These are phyloP conservation scores for Hippophae tibetana DNA, from an alignment of 306 rosid species.

Conservation along the genomic window DNA sequence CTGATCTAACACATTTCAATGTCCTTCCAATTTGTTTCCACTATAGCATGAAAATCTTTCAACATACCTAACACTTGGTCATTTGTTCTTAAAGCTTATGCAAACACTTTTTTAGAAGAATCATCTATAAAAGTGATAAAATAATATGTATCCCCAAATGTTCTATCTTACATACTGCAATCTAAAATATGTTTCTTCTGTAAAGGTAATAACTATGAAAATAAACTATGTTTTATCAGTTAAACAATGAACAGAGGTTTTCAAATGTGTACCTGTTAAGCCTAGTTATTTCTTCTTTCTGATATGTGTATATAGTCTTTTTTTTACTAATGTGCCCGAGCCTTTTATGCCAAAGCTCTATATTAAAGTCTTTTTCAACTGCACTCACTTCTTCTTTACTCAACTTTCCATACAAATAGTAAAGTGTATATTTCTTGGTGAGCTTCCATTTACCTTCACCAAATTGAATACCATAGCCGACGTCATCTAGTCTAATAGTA, in stretches of 20 bases:
- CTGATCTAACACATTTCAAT: not conserved
- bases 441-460: no score
- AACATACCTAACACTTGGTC: not conserved
- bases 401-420: no score
- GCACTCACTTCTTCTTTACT: not conserved
- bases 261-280: not conserved
- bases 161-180: not conserved
- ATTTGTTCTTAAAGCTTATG: not conserved
- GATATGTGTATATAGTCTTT: not conserved
- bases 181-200: not conserved
- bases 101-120: not conserved
- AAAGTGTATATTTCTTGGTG: no score
- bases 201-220: not conserved
- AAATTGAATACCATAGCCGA: not conserved
- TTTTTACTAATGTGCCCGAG: constrained; percentile 4
- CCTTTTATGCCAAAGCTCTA: constrained; percentile 4
- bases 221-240: not conserved
- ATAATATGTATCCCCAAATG: not conserved
- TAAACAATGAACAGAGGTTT: not conserved
- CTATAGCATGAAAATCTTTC: not conserved
- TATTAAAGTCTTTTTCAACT: not conserved
- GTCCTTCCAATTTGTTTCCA: not conserved
- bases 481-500: not conserved
- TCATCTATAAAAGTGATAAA: not conserved
- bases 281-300: not conserved